A percentile compares a stretch with the other conserved stretches of the same genome.
phyloP scores from a whole-genome alignment of 2,329 filamentous ascomycete genomes.

The Arthroderma uncinatum region DNA sequence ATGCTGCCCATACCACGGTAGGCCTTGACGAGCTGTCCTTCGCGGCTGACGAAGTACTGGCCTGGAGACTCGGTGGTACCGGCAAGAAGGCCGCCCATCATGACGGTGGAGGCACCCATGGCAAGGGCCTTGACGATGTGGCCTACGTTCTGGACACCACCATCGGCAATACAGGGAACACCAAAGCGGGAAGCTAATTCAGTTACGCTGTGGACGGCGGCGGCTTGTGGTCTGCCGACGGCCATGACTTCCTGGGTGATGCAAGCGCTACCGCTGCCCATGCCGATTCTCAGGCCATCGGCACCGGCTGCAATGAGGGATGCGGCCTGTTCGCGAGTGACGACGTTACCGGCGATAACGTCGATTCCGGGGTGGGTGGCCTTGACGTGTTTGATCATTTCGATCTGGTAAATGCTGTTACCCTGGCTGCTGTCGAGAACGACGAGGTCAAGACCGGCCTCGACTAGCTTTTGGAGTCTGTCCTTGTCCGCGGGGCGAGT shows the following conservation, averaged over 20 bases:
- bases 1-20: slow-evolving; percentile 99
- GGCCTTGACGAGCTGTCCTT: slow-evolving; percentile 97
- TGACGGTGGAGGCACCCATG: slow-evolving; percentile 86
- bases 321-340: slow-evolving; percentile 93
- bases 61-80: slow-evolving; percentile 96
- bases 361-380: slow-evolving; percentile 71
- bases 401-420: slow-evolving; percentile 96
- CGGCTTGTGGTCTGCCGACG: slow-evolving; percentile 89
- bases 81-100: slow-evolving; percentile 98
- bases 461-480: slow-evolving; percentile 75
- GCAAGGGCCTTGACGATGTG: slow-evolving; percentile 98
- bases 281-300: slow-evolving; percentile 93
- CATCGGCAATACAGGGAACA: slow-evolving; percentile 94
- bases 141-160: slow-evolving; percentile 94
- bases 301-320: slow-evolving; percentile 83
- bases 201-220: slow-evolving; percentile 81
- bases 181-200: slow-evolving; percentile 85
- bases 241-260: slow-evolving; percentile 99
- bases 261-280: slow-evolving; percentile 96
- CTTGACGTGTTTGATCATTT: slow-evolving; percentile 97
- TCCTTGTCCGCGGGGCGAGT: slow-evolving; percentile 87
- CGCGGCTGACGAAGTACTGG: slow-evolving; percentile 88
- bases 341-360: slow-evolving; percentile 96
- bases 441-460: slow-evolving; percentile 90
- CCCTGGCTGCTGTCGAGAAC: slow-evolving; percentile 94